phyloP scores from a whole-genome alignment of 495 filamentous ascomycete species.

The Monascus purpureus region DNA sequence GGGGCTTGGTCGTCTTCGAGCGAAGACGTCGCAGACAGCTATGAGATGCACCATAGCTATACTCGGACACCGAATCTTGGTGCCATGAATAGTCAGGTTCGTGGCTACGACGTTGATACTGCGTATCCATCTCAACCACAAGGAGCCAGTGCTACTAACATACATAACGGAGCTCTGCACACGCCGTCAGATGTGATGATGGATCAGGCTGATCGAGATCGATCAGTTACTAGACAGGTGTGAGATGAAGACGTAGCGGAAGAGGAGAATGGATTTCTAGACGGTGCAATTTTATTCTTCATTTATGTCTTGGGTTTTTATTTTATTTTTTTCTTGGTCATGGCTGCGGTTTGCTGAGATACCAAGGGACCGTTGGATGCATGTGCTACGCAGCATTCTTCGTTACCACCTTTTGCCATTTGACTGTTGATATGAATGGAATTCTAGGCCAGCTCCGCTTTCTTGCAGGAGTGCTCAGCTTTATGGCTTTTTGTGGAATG shows the following conservation, averaged over 20 bases:
- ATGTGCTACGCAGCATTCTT: too few relatives aligned
- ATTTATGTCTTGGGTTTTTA: too few relatives aligned
- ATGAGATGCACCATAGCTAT: constrained; percentile 30
- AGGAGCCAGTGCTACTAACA: constrained; percentile 1
- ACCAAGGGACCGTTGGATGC: too few relatives aligned
- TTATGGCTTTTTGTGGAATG: too few relatives aligned
- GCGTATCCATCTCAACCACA: constrained; percentile 21
- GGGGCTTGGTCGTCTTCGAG: constrained; percentile 29
- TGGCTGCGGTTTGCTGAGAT: too few relatives aligned
- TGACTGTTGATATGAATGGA: background rate
- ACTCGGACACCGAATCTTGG: constrained; percentile 12
- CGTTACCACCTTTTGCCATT: too few relatives aligned
- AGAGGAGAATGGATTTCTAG: background rate
- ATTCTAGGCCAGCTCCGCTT: background rate
- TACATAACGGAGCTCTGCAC: constrained; percentile 1
- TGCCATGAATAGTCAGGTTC: constrained; percentile 7
- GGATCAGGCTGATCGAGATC: constrained; percentile 6
- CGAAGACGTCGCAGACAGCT: constrained; percentile 25
- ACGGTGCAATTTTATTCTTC: too few relatives aligned
- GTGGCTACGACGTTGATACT: constrained; percentile 17
- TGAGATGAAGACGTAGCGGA: too few relatives aligned
- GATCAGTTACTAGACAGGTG: constrained; percentile 11
- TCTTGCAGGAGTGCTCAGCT: background rate
- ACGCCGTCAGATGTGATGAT: constrained; percentile 5
- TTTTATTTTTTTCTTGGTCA: too few relatives aligned